Conservation (phyloP, 163 green algal species). For the Scenedesmus sp. region DNA sequence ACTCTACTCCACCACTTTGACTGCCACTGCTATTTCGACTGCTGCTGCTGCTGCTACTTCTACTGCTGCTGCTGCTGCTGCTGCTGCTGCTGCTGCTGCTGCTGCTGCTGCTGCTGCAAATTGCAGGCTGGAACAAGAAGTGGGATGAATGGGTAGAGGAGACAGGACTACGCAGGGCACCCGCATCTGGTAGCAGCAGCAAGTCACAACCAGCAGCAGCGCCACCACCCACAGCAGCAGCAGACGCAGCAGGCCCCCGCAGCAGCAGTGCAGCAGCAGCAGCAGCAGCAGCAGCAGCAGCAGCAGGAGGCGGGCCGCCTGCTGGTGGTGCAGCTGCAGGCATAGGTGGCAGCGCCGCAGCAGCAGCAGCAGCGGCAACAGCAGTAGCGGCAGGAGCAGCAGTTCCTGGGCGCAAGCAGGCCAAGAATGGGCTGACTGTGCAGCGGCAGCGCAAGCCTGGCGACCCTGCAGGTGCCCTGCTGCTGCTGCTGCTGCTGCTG, state of each 20-base stretch:
- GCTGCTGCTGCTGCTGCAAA: neutral
- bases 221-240: slow-evolving; percentile 18
- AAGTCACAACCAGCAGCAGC: neutral
- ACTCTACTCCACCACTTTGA: too few relatives aligned
- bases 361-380: neutral
- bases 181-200: neutral
- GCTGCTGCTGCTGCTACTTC: neutral
- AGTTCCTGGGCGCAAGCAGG: neutral
- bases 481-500: neutral
- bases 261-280: slow-evolving; percentile 1
- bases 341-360: neutral
- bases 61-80: neutral
- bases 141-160: slow-evolving; percentile 88
- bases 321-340: neutral
- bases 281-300: neutral
- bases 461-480: neutral
- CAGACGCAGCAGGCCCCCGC: neutral
- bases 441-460: neutral
- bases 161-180: slow-evolving; percentile 58
- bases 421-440: slow-evolving; percentile 4
- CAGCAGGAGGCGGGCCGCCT: neutral
- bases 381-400: neutral
- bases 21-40: neutral
- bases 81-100: neutral
- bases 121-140: slow-evolving; percentile 89